These are phyloP conservation scores for Gamarada debralockiae DNA, from an alignment of 495 filamentous ascomycete species.

Conservation along the genomic window DNA sequence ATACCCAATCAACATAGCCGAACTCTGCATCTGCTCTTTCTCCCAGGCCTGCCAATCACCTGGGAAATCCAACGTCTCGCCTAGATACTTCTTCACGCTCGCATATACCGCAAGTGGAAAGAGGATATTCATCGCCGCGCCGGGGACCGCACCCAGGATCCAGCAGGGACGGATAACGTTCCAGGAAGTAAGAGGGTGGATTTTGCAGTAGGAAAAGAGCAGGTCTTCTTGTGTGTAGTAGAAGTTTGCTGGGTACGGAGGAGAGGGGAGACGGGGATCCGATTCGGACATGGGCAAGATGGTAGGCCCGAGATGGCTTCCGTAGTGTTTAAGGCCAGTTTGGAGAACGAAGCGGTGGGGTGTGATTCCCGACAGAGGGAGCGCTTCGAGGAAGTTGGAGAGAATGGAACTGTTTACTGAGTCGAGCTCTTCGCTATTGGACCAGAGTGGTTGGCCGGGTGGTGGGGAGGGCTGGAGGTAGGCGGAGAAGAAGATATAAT, in stretches of 20 bases:
- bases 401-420: slow-evolving; percentile 4
- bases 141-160: slow-evolving; percentile 46
- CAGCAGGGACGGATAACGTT: slow-evolving; percentile 38
- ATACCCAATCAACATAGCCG: slow-evolving; percentile 41
- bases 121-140: slow-evolving; percentile 46
- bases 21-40: slow-evolving; percentile 32
- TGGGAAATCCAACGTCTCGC: slow-evolving; percentile 36
- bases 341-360: slow-evolving; percentile 47
- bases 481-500: slow-evolving; percentile 51
- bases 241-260: slow-evolving; percentile 6
- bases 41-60: slow-evolving; percentile 39
- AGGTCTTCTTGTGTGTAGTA: slow-evolving; percentile 49
- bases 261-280: neutral
- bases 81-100: slow-evolving; percentile 35
- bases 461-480: slow-evolving; percentile 45
- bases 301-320: slow-evolving; percentile 37
- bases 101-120: slow-evolving; percentile 45
- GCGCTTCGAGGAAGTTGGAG: slow-evolving; percentile 14
- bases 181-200: slow-evolving; percentile 28
- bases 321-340: slow-evolving; percentile 44
- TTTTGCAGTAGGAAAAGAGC: slow-evolving; percentile 32
- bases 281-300: neutral
- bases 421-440: slow-evolving; percentile 38
- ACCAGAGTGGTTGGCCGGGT: slow-evolving; percentile 34
- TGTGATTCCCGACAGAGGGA: slow-evolving; percentile 33